A percentile compares a stretch with the other conserved stretches of the same genome.
Conservation (phyloP, 2,329 filamentous ascomycete species). For the Elsinoe fawcettii region DNA sequence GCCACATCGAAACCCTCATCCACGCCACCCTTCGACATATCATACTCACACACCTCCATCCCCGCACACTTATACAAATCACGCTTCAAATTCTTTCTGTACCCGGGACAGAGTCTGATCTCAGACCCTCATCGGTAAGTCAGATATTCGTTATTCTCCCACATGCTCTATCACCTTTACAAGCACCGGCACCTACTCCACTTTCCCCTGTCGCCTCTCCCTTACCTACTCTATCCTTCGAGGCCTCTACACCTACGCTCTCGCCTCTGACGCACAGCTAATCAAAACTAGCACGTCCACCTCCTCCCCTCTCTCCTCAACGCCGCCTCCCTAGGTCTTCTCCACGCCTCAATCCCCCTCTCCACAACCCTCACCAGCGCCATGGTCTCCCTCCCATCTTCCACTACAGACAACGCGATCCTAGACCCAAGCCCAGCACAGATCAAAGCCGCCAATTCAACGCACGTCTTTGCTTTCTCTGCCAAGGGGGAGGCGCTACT, state of each 20-base stretch:
- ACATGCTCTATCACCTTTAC: constrained; percentile 1
- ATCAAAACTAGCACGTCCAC: constrained; percentile 56
- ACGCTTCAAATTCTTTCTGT: constrained; percentile 66
- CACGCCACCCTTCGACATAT: constrained; percentile 65
- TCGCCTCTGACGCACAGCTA: constrained; percentile 9
- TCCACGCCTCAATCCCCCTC: constrained; percentile 77
- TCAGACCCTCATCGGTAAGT: constrained; percentile 54
- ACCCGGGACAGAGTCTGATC: constrained; percentile 57
- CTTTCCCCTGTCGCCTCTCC: not conserved
- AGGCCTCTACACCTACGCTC: not conserved
- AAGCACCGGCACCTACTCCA: not conserved
- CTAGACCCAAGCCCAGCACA: constrained; percentile 56
- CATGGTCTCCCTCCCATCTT: constrained; percentile 30
- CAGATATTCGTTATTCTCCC: constrained; percentile 6
- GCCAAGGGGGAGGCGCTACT: constrained; percentile 64
- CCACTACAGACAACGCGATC: constrained; percentile 33
- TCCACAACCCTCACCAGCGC: constrained; percentile 58
- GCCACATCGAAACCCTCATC: constrained; percentile 72
- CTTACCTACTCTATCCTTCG: not conserved
- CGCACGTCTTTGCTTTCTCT: constrained; percentile 81
- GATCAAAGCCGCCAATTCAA: constrained; percentile 56
- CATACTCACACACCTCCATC: constrained; percentile 67
- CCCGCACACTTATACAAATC: constrained; percentile 69
- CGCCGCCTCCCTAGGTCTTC: constrained; percentile 65
- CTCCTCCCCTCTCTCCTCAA: constrained; percentile 78